Evolutionary conservation across 192 early-diverging fungal genomes (phyloP), one percentile per base, ranked within the genome.

Genomic region (Spizellomyces punctatus): DNA sequence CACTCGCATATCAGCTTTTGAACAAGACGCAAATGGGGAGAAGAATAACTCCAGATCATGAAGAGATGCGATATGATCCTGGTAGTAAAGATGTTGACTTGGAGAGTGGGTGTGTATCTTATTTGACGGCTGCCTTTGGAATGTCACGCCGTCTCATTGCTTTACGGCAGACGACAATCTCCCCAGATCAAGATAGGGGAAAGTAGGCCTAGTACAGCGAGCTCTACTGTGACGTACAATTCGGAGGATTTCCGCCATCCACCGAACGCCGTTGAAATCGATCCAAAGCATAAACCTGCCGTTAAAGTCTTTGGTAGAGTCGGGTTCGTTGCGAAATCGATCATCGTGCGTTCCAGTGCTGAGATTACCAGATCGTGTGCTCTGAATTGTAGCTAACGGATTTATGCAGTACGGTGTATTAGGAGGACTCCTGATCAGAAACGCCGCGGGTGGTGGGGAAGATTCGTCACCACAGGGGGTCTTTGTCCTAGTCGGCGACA

Each of bases 401-500:
- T 36, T 36, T 36, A 21, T 70, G 5, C 54, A 70, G 68, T 71
- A 71, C n/a, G 69, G 69, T 16, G 59, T 71, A 46, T 46, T 71
- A 7, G 69, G 69, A 6, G 69, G 41, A 2, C 42, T 71, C 3
- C n/a, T 63, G 9, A 61, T 71, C 46, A 44, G 66, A 45, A 70
- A 69, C 55, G 76, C 82, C 1, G 66, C 71, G 22, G 79, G 79
- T 49, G 64, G 64, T 44, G 66, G 62, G 42, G 64, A 69, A 8
- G 79, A 77, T 44, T 79, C 77, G 10, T 63, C 69, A 19, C 82
- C 79, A 14, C 64, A 79, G 67, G 81, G 79, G 8, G 76, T 69
- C 14, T 83, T 83, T 58, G 47, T 83, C 9, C 72, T 78, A 16
- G 36, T 80, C 19, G 77, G 79, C 36, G 63, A 75, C 44, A 73